Evolutionary conservation across 192 early-diverging fungal genomes (phyloP).

Genomic region (Linnemannia hyalina): DNA sequence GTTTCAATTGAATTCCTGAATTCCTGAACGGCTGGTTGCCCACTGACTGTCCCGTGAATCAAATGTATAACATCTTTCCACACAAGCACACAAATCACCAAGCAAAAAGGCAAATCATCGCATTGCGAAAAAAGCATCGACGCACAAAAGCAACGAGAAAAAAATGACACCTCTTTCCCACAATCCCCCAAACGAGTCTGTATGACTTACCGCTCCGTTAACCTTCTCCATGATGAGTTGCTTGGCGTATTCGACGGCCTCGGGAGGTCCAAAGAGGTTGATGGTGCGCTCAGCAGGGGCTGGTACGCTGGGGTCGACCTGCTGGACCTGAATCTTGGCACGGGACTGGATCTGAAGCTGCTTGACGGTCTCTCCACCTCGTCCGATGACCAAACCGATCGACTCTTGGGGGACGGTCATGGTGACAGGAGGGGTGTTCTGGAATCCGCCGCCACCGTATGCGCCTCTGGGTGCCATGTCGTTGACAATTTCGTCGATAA

Average conservation of each 20-base stretch:
- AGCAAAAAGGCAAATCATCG: not conserved
- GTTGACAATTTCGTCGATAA: conserved; percentile 84
- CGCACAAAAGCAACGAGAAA: not conserved
- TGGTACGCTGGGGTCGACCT: conserved; percentile 49
- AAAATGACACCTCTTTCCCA: not conserved
- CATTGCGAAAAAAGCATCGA: not conserved
- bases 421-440: conserved; percentile 60
- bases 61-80: not conserved
- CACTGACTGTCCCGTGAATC: not conserved
- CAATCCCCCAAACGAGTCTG: not conserved
- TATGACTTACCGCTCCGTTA: conserved; percentile 54
- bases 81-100: not conserved
- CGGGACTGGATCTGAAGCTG: conserved; percentile 71
- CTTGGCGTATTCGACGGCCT: conserved; percentile 62
- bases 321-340: conserved; percentile 72
- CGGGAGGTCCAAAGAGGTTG: conserved; percentile 60
- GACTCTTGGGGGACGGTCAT: conserved; percentile 73
- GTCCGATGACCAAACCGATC: conserved; percentile 68
- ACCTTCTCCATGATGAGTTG: conserved; percentile 67
- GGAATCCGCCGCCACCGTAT: conserved; percentile 40
- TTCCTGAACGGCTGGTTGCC: not conserved
- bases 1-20: not conserved
- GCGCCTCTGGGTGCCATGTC: conserved; percentile 36
- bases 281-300: conserved; percentile 61
- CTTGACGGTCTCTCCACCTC: conserved; percentile 73